phyloP scores from a whole-genome alignment of 768 basidiomycete species.

The Calocera viscosa region DNA sequence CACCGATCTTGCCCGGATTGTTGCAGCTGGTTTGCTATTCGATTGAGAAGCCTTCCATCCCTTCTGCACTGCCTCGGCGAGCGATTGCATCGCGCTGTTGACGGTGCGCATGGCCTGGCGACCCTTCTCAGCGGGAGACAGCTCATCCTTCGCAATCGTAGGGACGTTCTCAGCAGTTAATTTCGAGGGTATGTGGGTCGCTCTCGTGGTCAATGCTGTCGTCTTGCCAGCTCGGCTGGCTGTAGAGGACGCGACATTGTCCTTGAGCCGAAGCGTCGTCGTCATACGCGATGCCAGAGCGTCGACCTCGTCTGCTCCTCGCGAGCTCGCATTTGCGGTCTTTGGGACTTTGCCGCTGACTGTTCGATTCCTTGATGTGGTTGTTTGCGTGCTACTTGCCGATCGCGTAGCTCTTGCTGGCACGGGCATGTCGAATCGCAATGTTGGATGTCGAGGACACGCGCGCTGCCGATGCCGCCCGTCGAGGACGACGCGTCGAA shows the following conservation, averaged over 20 bases:
- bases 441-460: neutral
- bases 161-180: neutral
- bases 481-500: neutral
- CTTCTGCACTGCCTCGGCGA: constrained; percentile 41
- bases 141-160: neutral
- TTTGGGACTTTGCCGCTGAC: neutral
- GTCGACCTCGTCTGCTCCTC: neutral
- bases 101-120: constrained; percentile 23
- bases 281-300: neutral
- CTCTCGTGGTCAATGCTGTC: neutral
- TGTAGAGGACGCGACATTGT: neutral
- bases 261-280: neutral
- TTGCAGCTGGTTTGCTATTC: constrained; percentile 11
- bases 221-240: neutral
- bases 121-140: neutral
- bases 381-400: neutral
- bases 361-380: neutral
- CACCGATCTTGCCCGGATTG: neutral
- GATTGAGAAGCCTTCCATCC: constrained; percentile 43
- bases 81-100: constrained; percentile 46
- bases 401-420: neutral
- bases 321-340: neutral
- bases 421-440: neutral
- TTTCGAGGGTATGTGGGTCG: neutral
- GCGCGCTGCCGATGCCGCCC: neutral